These are phyloP conservation scores for Suhomyces panamericanus DNA, from an alignment of 1,139 yeast species.

Conservation along the genomic window DNA sequence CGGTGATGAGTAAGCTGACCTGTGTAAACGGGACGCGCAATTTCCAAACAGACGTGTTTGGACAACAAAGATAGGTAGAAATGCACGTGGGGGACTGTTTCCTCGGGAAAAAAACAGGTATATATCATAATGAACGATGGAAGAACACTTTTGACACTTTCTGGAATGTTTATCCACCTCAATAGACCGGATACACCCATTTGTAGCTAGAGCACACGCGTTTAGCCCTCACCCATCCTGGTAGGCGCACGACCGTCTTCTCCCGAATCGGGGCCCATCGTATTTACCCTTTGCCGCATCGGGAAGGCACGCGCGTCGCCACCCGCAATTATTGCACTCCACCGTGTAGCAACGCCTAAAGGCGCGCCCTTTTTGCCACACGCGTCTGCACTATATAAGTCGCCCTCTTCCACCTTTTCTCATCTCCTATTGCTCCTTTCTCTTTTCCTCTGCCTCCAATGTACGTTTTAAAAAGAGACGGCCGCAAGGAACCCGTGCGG, in stretches of 20 bases:
- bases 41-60: neutral
- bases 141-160: too few relatives aligned
- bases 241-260: neutral
- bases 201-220: too few relatives aligned
- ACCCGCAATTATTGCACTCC: neutral
- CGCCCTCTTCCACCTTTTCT: neutral
- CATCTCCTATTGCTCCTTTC: slow-evolving; percentile 1
- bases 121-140: neutral
- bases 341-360: neutral
- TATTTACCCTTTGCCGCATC: slow-evolving; percentile 9
- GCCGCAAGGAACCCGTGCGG: slow-evolving; percentile 77
- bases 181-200: too few relatives aligned
- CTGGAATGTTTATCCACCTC: too few relatives aligned
- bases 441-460: slow-evolving; percentile 22
- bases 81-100: neutral
- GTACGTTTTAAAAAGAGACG: slow-evolving; percentile 66
- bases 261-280: neutral
- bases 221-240: neutral
- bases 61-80: neutral
- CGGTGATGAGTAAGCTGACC: slow-evolving; percentile 7
- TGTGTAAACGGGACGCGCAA: slow-evolving; percentile 2
- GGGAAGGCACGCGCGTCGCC: slow-evolving; percentile 5
- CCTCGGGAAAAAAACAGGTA: neutral
- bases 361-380: neutral
- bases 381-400: slow-evolving; percentile 11